Evolutionary conservation across 2,329 filamentous ascomycete genomes (phyloP).

Genomic region (Ophiostoma piceae): DNA sequence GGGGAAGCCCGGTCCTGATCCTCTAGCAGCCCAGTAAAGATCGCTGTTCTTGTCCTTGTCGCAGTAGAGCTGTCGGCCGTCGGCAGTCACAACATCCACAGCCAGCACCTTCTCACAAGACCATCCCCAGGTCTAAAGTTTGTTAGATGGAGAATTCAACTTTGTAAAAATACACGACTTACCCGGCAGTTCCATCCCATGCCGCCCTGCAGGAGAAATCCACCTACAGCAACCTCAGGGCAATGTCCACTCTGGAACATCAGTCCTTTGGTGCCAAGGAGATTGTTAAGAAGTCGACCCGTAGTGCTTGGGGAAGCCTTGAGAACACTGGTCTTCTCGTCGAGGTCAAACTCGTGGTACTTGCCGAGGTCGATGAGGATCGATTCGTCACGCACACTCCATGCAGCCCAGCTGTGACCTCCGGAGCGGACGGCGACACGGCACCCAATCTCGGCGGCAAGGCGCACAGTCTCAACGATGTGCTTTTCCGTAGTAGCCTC

Average conservation of each 20-base stretch:
- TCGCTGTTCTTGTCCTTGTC: constrained; percentile 39
- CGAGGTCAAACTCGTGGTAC: constrained; percentile 34
- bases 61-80: constrained; percentile 37
- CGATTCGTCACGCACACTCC: constrained; percentile 43
- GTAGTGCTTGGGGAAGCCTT: constrained; percentile 45
- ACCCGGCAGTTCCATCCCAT: constrained; percentile 54
- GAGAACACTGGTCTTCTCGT: constrained; percentile 36
- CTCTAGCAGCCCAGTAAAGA: constrained; percentile 46
- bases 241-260: constrained; percentile 53
- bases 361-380: constrained; percentile 38
- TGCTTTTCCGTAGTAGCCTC: constrained; percentile 36
- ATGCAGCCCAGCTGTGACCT: constrained; percentile 45
- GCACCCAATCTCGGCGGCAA: constrained; percentile 35
- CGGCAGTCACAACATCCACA: constrained; percentile 46
- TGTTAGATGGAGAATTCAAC: neutral
- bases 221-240: constrained; percentile 52
- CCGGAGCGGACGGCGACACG: constrained; percentile 43
- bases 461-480: constrained; percentile 36
- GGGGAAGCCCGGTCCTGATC: constrained; percentile 48
- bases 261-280: constrained; percentile 36
- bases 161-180: neutral
- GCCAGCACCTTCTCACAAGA: constrained; percentile 45
- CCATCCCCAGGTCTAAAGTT: constrained; percentile 47
- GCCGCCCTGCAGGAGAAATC: constrained; percentile 51
- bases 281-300: constrained; percentile 38